phyloP scores from a whole-genome alignment of 805 yeast species.

The Myxozyma geophila region DNA sequence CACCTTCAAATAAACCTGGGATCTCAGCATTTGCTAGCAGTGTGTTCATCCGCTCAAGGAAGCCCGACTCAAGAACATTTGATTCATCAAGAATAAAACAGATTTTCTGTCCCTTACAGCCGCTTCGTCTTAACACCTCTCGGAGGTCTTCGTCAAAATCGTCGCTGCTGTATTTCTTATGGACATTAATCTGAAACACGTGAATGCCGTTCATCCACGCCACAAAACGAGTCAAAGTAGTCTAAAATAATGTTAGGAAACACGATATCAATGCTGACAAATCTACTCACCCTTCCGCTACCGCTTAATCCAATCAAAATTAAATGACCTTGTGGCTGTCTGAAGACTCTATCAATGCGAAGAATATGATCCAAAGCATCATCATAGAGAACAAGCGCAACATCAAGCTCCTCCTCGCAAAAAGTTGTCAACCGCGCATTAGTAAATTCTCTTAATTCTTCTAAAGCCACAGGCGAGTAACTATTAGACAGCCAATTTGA shows the following conservation, averaged over 20 bases:
- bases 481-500: conserved; percentile 74
- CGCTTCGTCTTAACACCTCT: conserved; percentile 55
- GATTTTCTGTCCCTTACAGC: conserved; percentile 60
- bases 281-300: conserved; percentile 62
- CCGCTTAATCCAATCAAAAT: conserved; percentile 82
- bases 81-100: conserved; percentile 85
- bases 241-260: conserved; percentile 38
- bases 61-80: conserved; percentile 71
- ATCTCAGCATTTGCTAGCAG: conserved; percentile 90
- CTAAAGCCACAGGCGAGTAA: conserved; percentile 60
- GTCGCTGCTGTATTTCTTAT: conserved; percentile 55
- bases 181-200: conserved; percentile 61
- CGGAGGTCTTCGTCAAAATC: conserved; percentile 74
- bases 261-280: neutral
- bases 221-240: conserved; percentile 76
- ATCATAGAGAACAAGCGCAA: conserved; percentile 64
- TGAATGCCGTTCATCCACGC: conserved; percentile 87
- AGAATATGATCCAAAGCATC: conserved; percentile 75
- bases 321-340: conserved; percentile 88
- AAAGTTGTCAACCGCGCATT: conserved; percentile 68
- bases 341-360: conserved; percentile 77
- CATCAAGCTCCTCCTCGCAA: conserved; percentile 67
- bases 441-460: conserved; percentile 59
- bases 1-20: conserved; percentile 85
- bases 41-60: conserved; percentile 89